A percentile compares a stretch with the other conserved stretches of the same genome.
These are phyloP conservation scores for Spencermartinsiella europaea DNA, from an alignment of 805 yeast species.

Conservation along the genomic window DNA sequence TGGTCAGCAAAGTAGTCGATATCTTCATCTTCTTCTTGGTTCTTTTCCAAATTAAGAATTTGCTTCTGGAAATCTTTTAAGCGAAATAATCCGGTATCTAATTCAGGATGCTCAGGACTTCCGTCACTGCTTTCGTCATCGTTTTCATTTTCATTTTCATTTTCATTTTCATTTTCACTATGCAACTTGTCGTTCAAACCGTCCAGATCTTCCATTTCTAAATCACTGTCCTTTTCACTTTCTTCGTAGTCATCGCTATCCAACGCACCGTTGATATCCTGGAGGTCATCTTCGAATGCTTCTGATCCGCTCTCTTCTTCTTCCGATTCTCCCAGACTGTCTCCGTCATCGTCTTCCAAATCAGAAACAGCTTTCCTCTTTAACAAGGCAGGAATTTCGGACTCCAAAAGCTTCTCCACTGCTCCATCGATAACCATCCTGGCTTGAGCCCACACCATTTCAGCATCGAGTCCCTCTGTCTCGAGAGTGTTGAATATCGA, in stretches of 20 bases:
- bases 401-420: conserved; percentile 55
- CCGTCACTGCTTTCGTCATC: conserved; percentile 28
- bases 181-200: conserved; percentile 31
- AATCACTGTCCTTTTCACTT: conserved; percentile 21
- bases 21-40: conserved; percentile 40
- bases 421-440: conserved; percentile 79
- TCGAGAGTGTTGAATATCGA: conserved; percentile 77
- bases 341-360: conserved; percentile 20
- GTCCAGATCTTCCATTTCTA: conserved; percentile 22
- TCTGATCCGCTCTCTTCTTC: conserved; percentile 27
- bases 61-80: conserved; percentile 79
- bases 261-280: conserved; percentile 3
- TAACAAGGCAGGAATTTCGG: conserved; percentile 46
- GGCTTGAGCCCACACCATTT: conserved; percentile 91
- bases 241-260: conserved; percentile 12
- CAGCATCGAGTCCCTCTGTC: conserved; percentile 80
- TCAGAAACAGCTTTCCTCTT: conserved; percentile 17
- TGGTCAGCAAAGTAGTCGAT: conserved; percentile 40
- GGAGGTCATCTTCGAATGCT: conserved; percentile 22
- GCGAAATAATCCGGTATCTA: conserved; percentile 80
- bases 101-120: conserved; percentile 33
- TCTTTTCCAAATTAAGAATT: conserved; percentile 57
- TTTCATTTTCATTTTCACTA: conserved; percentile 26
- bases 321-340: conserved; percentile 19
- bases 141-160: conserved; percentile 25